A percentile compares a stretch with the other conserved stretches of the same genome.
Evolutionary conservation across 148 eudicot species (phyloP).

Genomic region (Fagopyrum esculentum): DNA sequence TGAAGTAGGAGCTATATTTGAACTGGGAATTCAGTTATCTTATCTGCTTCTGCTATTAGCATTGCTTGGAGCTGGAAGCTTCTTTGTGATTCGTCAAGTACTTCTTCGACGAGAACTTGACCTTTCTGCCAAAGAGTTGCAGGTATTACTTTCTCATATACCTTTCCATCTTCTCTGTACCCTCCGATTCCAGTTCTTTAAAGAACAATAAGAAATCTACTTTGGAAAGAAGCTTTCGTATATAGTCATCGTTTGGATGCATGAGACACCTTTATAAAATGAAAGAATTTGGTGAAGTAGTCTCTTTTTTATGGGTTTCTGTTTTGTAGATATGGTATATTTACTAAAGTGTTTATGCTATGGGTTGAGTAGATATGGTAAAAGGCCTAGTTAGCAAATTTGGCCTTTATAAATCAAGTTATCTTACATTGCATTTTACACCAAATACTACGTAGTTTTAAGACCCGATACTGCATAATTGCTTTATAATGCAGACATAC

Average conservation of each 20-base stretch:
- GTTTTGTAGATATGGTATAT: too few relatives aligned
- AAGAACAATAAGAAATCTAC: neutral
- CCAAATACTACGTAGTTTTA: too few relatives aligned
- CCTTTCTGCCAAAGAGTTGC: slow-evolving; percentile 94
- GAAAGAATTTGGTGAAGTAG: too few relatives aligned
- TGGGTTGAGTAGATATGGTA: too few relatives aligned
- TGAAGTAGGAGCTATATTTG: slow-evolving; percentile 82
- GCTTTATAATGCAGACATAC: too few relatives aligned
- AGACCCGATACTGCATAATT: too few relatives aligned
- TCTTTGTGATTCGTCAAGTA: slow-evolving; percentile 88
- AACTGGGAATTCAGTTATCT: slow-evolving; percentile 86
- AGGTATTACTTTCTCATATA: slow-evolving; percentile 34
- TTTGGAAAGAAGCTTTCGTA: neutral
- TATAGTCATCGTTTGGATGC: too few relatives aligned
- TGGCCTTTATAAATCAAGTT: too few relatives aligned
- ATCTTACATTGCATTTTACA: too few relatives aligned
- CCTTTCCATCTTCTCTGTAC: neutral
- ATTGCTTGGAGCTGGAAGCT: slow-evolving; percentile 78
- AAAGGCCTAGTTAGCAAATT: too few relatives aligned
- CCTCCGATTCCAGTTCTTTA: neutral
- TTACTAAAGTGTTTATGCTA: too few relatives aligned
- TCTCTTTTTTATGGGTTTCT: too few relatives aligned
- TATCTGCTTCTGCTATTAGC: slow-evolving; percentile 76
- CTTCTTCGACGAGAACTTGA: slow-evolving; percentile 94
- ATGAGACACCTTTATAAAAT: neutral